phyloP scores from a whole-genome alignment of 305 asterid genomes.

The Fraxinus xanthoxyloides region DNA sequence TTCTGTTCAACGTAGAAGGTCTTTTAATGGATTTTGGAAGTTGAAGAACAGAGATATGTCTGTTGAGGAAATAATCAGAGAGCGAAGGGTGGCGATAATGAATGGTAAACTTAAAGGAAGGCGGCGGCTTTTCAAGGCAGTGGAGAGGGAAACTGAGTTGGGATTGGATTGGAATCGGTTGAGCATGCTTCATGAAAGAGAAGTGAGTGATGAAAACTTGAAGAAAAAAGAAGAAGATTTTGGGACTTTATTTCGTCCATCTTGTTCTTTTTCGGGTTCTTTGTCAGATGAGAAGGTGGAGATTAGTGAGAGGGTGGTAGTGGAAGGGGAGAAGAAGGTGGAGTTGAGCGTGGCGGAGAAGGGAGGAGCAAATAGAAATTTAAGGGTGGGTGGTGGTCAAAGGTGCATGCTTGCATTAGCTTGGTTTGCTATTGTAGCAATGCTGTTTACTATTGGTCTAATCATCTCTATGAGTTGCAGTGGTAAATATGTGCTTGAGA shows the following conservation, averaged over 20 bases:
- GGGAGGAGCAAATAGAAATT: slow-evolving; percentile 7
- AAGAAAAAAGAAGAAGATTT: too few relatives aligned
- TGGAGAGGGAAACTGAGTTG: background rate
- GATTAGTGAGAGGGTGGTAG: background rate
- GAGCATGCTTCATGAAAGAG: slow-evolving; percentile 20
- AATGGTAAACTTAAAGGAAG: slow-evolving; percentile 45
- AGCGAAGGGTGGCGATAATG: slow-evolving; percentile 42
- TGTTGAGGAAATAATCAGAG: slow-evolving; percentile 40
- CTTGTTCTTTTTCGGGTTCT: too few relatives aligned
- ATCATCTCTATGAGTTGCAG: slow-evolving; percentile 27
- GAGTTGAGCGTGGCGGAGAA: slow-evolving; percentile 3
- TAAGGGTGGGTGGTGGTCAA: slow-evolving; percentile 14
- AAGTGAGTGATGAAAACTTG: slow-evolving; percentile 15
- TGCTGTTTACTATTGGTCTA: slow-evolving; percentile 16
- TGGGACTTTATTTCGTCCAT: too few relatives aligned
- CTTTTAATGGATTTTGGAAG: slow-evolving; percentile 9
- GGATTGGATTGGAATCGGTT: slow-evolving; percentile 6
- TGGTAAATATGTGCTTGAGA: slow-evolving; percentile 22
- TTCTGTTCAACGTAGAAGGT: slow-evolving; percentile 30
- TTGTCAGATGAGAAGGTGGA: slow-evolving; percentile 3
- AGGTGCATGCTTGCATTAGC: slow-evolving; percentile 24
- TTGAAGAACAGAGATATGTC: slow-evolving; percentile 21
- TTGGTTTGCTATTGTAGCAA: slow-evolving; percentile 29
- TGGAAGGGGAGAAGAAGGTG: background rate
- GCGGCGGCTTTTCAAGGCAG: slow-evolving; percentile 34